phyloP scores from a whole-genome alignment of 805 yeast species.

The Cyberlindnera bimundalis region DNA sequence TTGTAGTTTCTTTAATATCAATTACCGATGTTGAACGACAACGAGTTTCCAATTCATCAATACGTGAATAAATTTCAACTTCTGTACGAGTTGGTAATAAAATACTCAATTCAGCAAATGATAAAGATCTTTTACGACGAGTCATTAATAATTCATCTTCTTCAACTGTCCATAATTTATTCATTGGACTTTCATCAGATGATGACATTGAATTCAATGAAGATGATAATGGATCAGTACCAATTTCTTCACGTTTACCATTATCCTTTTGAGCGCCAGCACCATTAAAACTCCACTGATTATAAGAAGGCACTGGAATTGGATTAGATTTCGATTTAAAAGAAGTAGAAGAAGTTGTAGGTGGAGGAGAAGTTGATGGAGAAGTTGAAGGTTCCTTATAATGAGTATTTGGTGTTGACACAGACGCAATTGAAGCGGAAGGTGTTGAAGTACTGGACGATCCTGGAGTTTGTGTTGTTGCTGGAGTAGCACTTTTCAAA shows the following conservation, averaged over 20 bases:
- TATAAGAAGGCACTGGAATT: conserved; percentile 6
- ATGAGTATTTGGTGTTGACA: conserved; percentile 11
- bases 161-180: conserved; percentile 45
- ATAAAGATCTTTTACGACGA: conserved; percentile 53
- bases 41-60: conserved; percentile 40
- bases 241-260: conserved; percentile 1
- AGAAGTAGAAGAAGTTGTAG: conserved; percentile 1
- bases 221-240: conserved; percentile 14
- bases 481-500: conserved; percentile 26
- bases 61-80: conserved; percentile 65
- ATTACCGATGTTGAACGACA: conserved; percentile 3
- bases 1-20: conserved; percentile 9
- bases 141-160: conserved; percentile 67
- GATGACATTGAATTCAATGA: conserved; percentile 10
- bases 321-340: conserved; percentile 1
- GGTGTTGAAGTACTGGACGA: conserved; percentile 17
- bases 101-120: conserved; percentile 70
- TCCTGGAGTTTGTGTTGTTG: conserved; percentile 10
- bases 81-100: conserved; percentile 71
- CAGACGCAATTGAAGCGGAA: conserved; percentile 7
- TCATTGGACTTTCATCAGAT: conserved; percentile 10
- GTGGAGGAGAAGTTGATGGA: conserved; percentile 16
- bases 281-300: conserved; percentile 13
- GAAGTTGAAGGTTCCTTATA: conserved; percentile 11
- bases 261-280: too few relatives aligned